Conservation (phyloP, 2,329 filamentous ascomycete genomes). For the Fragosphaeria purpurea region DNA sequence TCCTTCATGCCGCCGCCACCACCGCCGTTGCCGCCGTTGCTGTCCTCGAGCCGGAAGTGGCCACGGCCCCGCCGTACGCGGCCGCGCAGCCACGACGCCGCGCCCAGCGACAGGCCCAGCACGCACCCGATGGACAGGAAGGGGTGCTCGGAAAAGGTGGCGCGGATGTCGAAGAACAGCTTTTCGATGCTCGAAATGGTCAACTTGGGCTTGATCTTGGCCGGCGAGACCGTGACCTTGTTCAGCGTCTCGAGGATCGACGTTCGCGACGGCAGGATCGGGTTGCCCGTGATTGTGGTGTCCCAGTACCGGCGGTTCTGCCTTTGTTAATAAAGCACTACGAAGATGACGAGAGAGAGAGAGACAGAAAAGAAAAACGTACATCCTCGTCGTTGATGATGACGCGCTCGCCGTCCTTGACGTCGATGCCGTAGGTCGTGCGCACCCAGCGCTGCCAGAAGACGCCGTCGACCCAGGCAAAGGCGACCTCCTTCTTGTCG, state of each 20-base stretch:
- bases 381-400: constrained; percentile 97
- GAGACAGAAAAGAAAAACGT: constrained; percentile 31
- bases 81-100: constrained; percentile 43
- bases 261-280: constrained; percentile 79
- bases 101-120: constrained; percentile 43
- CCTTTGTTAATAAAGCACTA: constrained; percentile 14
- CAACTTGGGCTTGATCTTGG: constrained; percentile 65
- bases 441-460: constrained; percentile 98
- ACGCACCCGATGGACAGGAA: constrained; percentile 48
- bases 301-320: constrained; percentile 95
- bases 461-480: constrained; percentile 93
- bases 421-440: constrained; percentile 88
- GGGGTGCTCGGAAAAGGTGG: constrained; percentile 49
- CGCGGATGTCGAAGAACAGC: constrained; percentile 57
- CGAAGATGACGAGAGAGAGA: no score
- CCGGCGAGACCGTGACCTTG: constrained; percentile 57
- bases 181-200: constrained; percentile 65
- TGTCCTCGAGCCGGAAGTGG: constrained; percentile 54
- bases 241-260: constrained; percentile 81
- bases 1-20: constrained; percentile 26
- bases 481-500: constrained; percentile 78
- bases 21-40: constrained; percentile 24
- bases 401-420: constrained; percentile 78
- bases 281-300: constrained; percentile 74
- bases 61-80: constrained; percentile 45